Base-by-base conservation (phyloP, 1,284 basidiomycete genomes). In the Trichosporon sp. region DNA sequence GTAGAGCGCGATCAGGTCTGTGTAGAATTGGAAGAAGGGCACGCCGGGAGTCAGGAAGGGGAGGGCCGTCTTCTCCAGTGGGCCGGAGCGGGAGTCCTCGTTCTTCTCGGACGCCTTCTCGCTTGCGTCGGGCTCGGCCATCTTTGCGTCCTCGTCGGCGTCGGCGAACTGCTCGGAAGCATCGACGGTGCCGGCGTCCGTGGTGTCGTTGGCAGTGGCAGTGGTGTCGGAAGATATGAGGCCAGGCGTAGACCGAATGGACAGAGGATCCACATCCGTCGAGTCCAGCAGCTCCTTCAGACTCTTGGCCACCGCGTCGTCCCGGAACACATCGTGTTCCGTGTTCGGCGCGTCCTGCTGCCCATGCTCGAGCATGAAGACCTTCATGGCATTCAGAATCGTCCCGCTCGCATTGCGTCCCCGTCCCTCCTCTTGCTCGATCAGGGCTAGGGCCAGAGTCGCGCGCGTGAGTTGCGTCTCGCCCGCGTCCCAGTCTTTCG, bases 11-110 rank as follows among this genome's bases (percentile, higher is more conserved):
- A 97, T 86, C 75, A 98, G 91, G 81, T 98, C 95, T 35, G 92
- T 92, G 85, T 96, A 99, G 80, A 92, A 92, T 80, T 97, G 94
- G 85, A 91, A 98, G 86, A 97, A 98, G 0, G 94, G 92, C 0
- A 73, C 81, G 1, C 86, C 86, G 1, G 85, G 65, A 0, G 91
- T 90, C 6, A 94, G 88, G 83, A 92, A 91, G 8, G 86, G 85
- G 10, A 79, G 76, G 1, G 91, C 87, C 1, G 88, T 89, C 6
- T 82, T 78, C 77, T 94, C 93, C 54, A 94, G 83, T 48, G 85
- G 80, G 2, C 76, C 67, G 3, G 32, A 19, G 54, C 51, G 51
- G 8, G 32, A 19, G 1, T 11, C 12, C 26, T 11, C 38, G 2
- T 16, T 77, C 76, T 3, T 72, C 78, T 19, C 77, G 79, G 7